Evolutionary conservation across 495 filamentous ascomycete genomes (phyloP).

Genomic region (Penicillium malachiteum): DNA sequence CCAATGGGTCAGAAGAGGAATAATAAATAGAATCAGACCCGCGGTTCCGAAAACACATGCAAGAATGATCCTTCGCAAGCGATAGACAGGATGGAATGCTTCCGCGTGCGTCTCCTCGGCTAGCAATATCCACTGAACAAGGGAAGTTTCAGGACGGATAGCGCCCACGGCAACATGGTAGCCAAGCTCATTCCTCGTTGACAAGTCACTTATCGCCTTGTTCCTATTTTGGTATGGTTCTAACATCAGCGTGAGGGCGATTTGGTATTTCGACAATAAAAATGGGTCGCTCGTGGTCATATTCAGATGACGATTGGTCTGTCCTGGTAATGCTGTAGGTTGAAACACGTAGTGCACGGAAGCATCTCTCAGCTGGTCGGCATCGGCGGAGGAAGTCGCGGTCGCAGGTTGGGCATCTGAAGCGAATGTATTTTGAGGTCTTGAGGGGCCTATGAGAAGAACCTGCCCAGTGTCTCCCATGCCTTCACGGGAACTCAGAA

Average conservation of each 20-base stretch:
- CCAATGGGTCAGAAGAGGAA: slow-evolving; percentile 75
- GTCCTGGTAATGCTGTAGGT: slow-evolving; percentile 29
- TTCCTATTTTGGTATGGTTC: slow-evolving; percentile 44
- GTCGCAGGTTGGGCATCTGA: slow-evolving; percentile 24
- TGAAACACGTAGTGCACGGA: slow-evolving; percentile 44
- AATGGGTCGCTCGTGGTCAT: slow-evolving; percentile 54
- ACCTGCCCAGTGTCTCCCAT: slow-evolving; percentile 65
- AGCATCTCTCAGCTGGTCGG: slow-evolving; percentile 18
- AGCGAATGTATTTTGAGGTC: slow-evolving; percentile 63
- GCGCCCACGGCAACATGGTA: slow-evolving; percentile 66
- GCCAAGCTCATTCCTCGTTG: slow-evolving; percentile 67
- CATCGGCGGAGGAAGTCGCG: slow-evolving; percentile 15
- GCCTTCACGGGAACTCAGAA: slow-evolving; percentile 62
- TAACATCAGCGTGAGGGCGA: slow-evolving; percentile 54
- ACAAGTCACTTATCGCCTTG: slow-evolving; percentile 63
- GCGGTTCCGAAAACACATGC: slow-evolving; percentile 82
- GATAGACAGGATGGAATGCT: slow-evolving; percentile 70
- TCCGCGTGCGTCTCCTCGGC: slow-evolving; percentile 74
- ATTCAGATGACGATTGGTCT: slow-evolving; percentile 47
- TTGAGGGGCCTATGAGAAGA: slow-evolving; percentile 64
- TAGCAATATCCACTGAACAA: slow-evolving; percentile 79
- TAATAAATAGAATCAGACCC: slow-evolving; percentile 63
- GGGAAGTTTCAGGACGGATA: slow-evolving; percentile 57
- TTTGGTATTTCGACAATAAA: slow-evolving; percentile 53
- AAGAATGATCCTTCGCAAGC: slow-evolving; percentile 72